Evolutionary conservation across 495 filamentous ascomycete genomes (phyloP), one percentile per base, ranked within the genome.

Genomic region (Hyaloscypha variabilis): DNA sequence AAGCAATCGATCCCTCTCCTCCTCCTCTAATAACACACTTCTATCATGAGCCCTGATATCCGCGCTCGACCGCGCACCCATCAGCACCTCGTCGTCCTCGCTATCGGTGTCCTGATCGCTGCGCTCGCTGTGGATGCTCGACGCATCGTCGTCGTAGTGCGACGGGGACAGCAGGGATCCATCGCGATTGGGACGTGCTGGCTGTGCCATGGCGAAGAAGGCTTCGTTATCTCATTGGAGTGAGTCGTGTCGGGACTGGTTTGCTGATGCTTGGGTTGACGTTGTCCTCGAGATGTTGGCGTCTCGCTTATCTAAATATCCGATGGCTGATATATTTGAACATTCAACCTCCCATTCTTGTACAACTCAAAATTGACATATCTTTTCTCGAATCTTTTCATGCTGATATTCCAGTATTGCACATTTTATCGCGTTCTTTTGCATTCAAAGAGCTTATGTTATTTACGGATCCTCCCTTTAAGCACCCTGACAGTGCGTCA

Each of bases 1-100:
- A 42, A 97, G 81, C 51, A 97, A 75, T 66, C 89, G 86, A 71
- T 96, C 94, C 54, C 90, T 79, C 72, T 97, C 93, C 63, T 97
- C 93, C 78, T 98, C 94, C 67, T 95, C 91, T 51, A 90, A 83
- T 64, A 97, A 74, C 0, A 97, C 88, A n/a, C 87, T 82, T 54
- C 85, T 83, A 71, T 96, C 93, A 74, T 90, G 85, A 26, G 85
- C 81, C 14, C 85, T 79, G 28, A 92, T 78, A 72, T 96, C 92
- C 53, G 83, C 76, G 66, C 90, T 91, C 56, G 85, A 90, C 17
- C 90, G 83, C 31, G 85, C 84, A 13, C 82, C 82, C 60, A 82
- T 78, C 28, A 88, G 78, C 61, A 90, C 78, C 64, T 88, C 83
- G 72, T 93, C 90, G 71, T 91, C 88, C 66, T 92, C 89, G 72